phyloP scores from a whole-genome alignment of 2,329 filamentous ascomycete species.

The Aspergillus ochraceoroseus region DNA sequence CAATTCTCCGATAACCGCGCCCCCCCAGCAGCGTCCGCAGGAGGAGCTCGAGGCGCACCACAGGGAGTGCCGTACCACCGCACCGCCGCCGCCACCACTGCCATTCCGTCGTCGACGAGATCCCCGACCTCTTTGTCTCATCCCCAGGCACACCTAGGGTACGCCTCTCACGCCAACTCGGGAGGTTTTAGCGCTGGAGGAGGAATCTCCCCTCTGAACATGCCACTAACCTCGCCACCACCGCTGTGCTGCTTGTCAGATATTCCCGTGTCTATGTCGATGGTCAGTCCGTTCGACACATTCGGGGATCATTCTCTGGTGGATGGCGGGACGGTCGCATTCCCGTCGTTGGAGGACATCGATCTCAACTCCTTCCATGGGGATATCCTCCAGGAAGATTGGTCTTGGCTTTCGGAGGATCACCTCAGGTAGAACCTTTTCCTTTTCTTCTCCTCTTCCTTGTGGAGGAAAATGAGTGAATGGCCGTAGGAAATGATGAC shows the following conservation, averaged over 20 bases:
- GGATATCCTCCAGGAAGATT: constrained; percentile 8
- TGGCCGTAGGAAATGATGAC: too few relatives aligned
- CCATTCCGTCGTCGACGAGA: not conserved
- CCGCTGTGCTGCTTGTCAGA: constrained; percentile 11
- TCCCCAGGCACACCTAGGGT: too few relatives aligned
- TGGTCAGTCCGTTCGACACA: constrained; percentile 21
- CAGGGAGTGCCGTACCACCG: constrained; percentile 10
- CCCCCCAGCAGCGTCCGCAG: not conserved
- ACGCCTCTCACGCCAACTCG: constrained; percentile 1
- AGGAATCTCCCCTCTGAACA: constrained; percentile 1
- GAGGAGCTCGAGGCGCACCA: constrained; percentile 9
- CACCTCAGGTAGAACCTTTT: constrained; percentile 14
- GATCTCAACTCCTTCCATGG: constrained; percentile 3
- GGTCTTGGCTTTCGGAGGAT: constrained; percentile 12
- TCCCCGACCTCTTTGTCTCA: not conserved
- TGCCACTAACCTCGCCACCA: constrained; percentile 8
- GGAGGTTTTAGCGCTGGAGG: not conserved
- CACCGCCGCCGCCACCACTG: not conserved
- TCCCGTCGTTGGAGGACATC: constrained; percentile 11
- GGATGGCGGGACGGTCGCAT: constrained; percentile 7
- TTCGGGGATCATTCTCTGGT: constrained; percentile 45
- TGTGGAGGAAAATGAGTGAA: too few relatives aligned
- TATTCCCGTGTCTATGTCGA: constrained; percentile 8
- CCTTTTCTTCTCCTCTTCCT: too few relatives aligned
- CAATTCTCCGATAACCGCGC: constrained; percentile 3